Percentiles rank a stretch among this genome's conserved stretches.
These are phyloP conservation scores for Hypoxylon fragiforme DNA, from an alignment of 495 filamentous ascomycete genomes.

Conservation along the genomic window DNA sequence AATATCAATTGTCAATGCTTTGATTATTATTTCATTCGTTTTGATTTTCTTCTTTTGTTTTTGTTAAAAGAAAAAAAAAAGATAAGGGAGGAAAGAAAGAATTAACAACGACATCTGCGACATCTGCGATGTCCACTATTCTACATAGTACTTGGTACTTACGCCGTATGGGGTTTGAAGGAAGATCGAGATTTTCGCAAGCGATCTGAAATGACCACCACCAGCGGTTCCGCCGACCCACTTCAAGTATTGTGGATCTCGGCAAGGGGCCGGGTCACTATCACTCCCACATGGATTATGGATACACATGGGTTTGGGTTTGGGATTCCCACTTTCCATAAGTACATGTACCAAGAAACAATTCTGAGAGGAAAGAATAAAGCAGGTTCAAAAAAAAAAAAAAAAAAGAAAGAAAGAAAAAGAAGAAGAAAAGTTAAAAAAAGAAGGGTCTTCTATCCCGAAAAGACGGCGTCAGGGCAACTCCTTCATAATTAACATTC, in stretches of 20 bases:
- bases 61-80: too few species aligned
- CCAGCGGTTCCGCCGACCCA: neutral
- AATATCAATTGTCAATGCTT: too few species aligned
- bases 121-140: too few species aligned
- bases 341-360: slow-evolving; percentile 2
- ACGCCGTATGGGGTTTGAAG: neutral
- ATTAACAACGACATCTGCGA: too few species aligned
- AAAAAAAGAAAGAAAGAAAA: neutral
- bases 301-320: neutral
- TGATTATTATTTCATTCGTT: too few species aligned
- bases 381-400: neutral
- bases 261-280: neutral
- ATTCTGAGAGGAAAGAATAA: neutral
- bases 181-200: neutral
- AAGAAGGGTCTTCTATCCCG: neutral
- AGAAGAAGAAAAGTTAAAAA: neutral
- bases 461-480: too few species aligned
- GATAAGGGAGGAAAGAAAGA: too few species aligned
- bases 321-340: neutral
- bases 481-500: too few species aligned
- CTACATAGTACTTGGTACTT: too few species aligned
- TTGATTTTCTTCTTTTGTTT: too few species aligned
- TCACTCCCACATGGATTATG: neutral
- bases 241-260: too few species aligned
- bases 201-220: neutral